These are phyloP conservation scores for Eutrema salsugineum DNA, from an alignment of 441 rosid species.

Conservation along the genomic window DNA sequence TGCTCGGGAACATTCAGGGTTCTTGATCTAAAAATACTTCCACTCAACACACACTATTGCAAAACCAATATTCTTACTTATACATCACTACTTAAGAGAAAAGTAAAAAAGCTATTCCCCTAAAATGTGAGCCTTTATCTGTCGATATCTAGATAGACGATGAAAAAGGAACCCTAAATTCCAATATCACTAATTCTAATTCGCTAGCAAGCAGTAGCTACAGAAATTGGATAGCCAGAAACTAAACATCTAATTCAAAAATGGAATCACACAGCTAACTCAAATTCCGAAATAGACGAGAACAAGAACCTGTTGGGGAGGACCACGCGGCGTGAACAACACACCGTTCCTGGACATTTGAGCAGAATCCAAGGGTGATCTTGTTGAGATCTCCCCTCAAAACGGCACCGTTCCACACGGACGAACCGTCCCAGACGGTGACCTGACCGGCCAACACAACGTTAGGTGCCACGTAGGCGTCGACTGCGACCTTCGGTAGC, in stretches of 20 bases:
- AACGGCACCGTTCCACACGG: conserved; percentile 90
- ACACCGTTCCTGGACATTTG: conserved; percentile 92
- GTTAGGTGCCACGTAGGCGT: conserved; percentile 93
- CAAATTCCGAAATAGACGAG: background rate
- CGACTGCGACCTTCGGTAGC: conserved; percentile 95
- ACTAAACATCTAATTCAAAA: background rate
- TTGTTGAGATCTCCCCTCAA: conserved; percentile 96
- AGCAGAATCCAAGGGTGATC: conserved; percentile 86
- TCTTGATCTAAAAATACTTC: background rate
- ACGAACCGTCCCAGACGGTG: conserved; percentile 80
- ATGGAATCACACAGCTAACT: background rate
- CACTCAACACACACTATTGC: background rate
- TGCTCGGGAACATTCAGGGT: background rate
- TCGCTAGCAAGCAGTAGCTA: background rate
- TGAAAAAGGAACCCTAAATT: conserved; percentile 8
- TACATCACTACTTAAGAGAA: background rate
- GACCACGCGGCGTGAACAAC: conserved; percentile 98
- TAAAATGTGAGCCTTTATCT: background rate
- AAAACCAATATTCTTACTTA: background rate
- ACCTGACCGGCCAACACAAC: conserved; percentile 96
- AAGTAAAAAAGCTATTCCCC: background rate
- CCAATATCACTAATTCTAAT: background rate
- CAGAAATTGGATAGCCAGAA: background rate
- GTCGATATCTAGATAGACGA: background rate
- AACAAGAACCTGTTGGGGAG: conserved; percentile 80